Evolutionary conservation across 2,329 filamentous ascomycete species (phyloP), one percentile per base, ranked within the genome.

Genomic region (Ophiostoma ips): DNA sequence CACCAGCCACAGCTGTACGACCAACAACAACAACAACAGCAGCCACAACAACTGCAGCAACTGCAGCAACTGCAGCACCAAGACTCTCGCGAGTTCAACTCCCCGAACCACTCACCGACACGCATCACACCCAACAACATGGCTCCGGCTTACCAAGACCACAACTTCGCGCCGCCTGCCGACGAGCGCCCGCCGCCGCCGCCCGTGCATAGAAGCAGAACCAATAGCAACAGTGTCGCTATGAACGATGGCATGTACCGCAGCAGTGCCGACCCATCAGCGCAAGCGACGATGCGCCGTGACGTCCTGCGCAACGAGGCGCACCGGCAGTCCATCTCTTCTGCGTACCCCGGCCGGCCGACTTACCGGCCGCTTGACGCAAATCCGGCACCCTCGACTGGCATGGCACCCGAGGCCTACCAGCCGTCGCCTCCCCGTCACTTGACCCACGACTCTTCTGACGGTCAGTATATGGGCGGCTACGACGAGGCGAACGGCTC

Each of bases 401-500:
- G 70, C 1, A 62, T 65, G 8, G 53, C 62, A 52, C 38, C 54
- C 2, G 68, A 72, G 1, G 46, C 50, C 9, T 57, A 61, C 31
- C 62, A 67, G 49, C 59, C 64, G 1, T 58, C 66, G 1, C 62
- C 64, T 1, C 65, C 68, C 2, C 68, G 70, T 37, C 71, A 76
- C 49, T 66, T 71, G 49, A 72, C 75, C 1, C 74, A 75, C 51
- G 75, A 80, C 53, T 59, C 63, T 28, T 61, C 60, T 16, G 71
- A 68, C 57, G 73, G 72, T 49, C 58, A 62, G 35, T 70, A 70
- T 37, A 65, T 80, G 57, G 21, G 37, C 11, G 76, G 74, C 3
- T 77, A 79, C 6, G 80, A 83, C 59, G 79, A 83, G 55, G 76
- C 72, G 6, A 77, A 79, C 4, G 77, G 80, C 46, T 72, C 74